Percentiles rank a stretch among this genome's conserved stretches.
phyloP scores from a whole-genome alignment of 345 rosid genomes.

The Noccaea caerulescens region DNA sequence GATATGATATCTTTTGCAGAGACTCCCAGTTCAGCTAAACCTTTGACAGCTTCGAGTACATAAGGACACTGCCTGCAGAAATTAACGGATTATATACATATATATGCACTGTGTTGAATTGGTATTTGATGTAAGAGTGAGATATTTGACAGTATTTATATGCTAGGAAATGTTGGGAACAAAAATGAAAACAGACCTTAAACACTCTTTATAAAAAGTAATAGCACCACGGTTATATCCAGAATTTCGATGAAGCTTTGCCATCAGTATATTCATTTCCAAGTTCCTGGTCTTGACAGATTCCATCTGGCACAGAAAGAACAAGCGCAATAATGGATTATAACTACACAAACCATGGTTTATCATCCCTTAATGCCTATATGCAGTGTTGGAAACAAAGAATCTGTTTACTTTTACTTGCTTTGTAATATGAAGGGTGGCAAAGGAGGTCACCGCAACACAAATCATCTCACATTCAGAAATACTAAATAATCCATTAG shows the following conservation, averaged over 20 bases:
- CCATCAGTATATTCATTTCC: conserved; percentile 92
- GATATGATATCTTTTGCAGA: conserved; percentile 84
- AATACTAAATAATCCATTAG: conserved; percentile 1
- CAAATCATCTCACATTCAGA: conserved; percentile 8
- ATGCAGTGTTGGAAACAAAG: conserved; percentile 7
- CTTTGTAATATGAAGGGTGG: conserved; percentile 2
- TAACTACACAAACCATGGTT: conserved; percentile 7
- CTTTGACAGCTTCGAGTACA: conserved; percentile 81
- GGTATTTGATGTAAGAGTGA: background rate
- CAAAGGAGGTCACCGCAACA: background rate
- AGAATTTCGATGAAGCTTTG: conserved; percentile 87
- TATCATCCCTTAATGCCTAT: conserved; percentile 20
- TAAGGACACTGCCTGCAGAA: conserved; percentile 81
- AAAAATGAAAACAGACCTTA: conserved; percentile 59
- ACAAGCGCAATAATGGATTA: conserved; percentile 1
- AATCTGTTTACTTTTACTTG: conserved; percentile 2
- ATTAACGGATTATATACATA: conserved; percentile 9
- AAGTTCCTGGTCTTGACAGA: conserved; percentile 89
- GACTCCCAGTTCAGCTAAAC: conserved; percentile 92
- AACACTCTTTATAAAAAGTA: conserved; percentile 86
- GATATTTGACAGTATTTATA: conserved; percentile 24
- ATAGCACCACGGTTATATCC: conserved; percentile 85
- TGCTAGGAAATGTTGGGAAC: conserved; percentile 12
- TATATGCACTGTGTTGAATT: background rate
- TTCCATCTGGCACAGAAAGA: conserved; percentile 68